These are phyloP conservation scores for Rhodotorula sp. DNA, from an alignment of 1,284 basidiomycete species.

Conservation along the genomic window DNA sequence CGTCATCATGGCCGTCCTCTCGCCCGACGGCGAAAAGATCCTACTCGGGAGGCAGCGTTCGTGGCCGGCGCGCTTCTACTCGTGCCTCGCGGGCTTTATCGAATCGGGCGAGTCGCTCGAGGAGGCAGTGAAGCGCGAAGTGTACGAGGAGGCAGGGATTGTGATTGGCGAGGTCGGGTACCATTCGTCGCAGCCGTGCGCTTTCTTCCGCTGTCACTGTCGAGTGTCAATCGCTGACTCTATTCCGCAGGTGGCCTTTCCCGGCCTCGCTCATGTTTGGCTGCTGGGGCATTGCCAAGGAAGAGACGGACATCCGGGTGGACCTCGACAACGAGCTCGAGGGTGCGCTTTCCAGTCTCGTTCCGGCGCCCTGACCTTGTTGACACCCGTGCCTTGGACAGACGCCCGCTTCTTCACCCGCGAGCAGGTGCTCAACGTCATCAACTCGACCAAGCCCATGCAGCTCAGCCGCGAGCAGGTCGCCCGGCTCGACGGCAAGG, in stretches of 20 bases:
- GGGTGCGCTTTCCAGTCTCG: constrained; percentile 56
- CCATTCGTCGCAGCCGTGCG: constrained; percentile 67
- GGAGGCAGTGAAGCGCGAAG: constrained; percentile 87
- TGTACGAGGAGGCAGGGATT: constrained; percentile 93
- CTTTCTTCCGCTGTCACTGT: constrained; percentile 59
- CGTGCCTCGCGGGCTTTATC: constrained; percentile 81
- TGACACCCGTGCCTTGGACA: constrained; percentile 46
- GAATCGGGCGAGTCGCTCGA: constrained; percentile 95
- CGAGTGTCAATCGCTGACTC: no score
- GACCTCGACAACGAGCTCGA: constrained; percentile 97
- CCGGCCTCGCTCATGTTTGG: constrained; percentile 44
- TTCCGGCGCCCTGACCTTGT: no score
- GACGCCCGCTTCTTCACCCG: constrained; percentile 88
- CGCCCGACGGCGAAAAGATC: constrained; percentile 70
- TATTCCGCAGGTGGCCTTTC: constrained; percentile 39
- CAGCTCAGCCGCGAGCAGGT: constrained; percentile 63
- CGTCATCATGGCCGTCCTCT: constrained; percentile 87
- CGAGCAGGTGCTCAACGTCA: constrained; percentile 66
- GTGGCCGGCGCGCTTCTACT: constrained; percentile 64
- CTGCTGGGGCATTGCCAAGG: constrained; percentile 38
- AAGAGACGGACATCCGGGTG: constrained; percentile 65
- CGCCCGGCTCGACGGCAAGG: constrained; percentile 59
- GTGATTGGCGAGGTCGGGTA: constrained; percentile 80
- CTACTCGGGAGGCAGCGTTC: constrained; percentile 68
- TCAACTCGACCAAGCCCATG: constrained; percentile 62